phyloP scores from a whole-genome alignment of 2,329 filamentous ascomycete genomes.

The Trichoderma sp. region DNA sequence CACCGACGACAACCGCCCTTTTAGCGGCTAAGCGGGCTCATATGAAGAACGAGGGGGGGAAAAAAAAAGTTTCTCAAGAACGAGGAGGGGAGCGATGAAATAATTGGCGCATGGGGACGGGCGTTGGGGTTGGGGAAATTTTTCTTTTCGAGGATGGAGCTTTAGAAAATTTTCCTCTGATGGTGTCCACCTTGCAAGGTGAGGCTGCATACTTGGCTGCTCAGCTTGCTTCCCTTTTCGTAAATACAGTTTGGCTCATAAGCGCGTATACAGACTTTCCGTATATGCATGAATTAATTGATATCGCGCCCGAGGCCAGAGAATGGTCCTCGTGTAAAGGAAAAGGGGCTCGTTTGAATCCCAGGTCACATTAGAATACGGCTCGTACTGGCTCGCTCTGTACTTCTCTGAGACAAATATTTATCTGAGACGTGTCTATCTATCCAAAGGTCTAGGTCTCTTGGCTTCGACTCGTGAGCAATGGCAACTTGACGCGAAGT shows the following conservation, averaged over 20 bases:
- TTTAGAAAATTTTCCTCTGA: neutral
- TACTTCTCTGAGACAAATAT: neutral
- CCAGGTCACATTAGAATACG: neutral
- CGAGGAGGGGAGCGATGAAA: neutral
- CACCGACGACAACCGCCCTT: slow-evolving; percentile 12
- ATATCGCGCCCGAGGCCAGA: neutral
- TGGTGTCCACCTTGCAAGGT: slow-evolving; percentile 5
- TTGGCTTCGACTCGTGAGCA: slow-evolving; percentile 3
- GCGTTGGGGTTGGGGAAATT: slow-evolving; percentile 1
- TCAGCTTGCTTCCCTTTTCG: slow-evolving; percentile 11
- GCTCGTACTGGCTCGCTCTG: neutral
- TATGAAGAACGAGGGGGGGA: neutral
- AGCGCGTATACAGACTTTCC: neutral
- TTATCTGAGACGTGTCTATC: slow-evolving; percentile 2
- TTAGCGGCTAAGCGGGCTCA: slow-evolving; percentile 8
- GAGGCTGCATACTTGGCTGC: slow-evolving; percentile 12
- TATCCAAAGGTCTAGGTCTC: neutral
- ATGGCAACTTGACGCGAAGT: slow-evolving; percentile 5
- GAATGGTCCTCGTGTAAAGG: slow-evolving; percentile 1
- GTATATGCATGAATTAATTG: slow-evolving; percentile 1
- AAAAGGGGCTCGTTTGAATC: neutral
- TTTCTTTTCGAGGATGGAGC: neutral
- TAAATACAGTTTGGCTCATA: neutral
- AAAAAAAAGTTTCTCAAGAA: slow-evolving; percentile 6
- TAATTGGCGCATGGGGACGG: slow-evolving; percentile 7